Base-by-base conservation (phyloP, 192 early-diverging fungal species). In the Coemansia sp. region DNA sequence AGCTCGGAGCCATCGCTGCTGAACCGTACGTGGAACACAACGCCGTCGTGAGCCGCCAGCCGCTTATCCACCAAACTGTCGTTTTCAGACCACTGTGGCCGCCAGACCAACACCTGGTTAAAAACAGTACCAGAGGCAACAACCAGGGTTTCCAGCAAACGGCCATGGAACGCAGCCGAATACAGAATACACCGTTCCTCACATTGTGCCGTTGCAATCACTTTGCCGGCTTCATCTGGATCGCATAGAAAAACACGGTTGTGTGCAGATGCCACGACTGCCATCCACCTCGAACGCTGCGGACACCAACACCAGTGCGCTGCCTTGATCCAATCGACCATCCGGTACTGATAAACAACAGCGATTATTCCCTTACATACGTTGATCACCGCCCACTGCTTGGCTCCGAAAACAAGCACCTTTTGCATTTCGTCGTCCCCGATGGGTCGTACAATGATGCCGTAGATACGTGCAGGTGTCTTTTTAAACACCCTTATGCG, bases 41-140 rank as follows among this genome's bases (percentile, higher is more conserved):
- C 92, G 18, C 94, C 94, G 56, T 81, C 73, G 41, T 79, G 73
- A 28, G 70, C 78, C 0, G 9, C 17, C 28, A 72, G 66, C 32
- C 61, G 4, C 20, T 28, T 38, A 8, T 38, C 14, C 15, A 72
- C 38, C 2, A 15, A 4, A 14, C 41, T 28, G 35, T 67, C 65
- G 14, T 17, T 52, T 6, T 39, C 52, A 32, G 17, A 4, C n/a
- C 8, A 35, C 2, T 12, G 12, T 15, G 22, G 55, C 34, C 35
- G n/a, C 92, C 93, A 94, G 4, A 94, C 55, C 62, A 91, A 76
- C 0, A 93, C 88, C 51, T 95, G 85, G 78, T 92, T 93, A 73
- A 94, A 95, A 8, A 94, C 93, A 7, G 94, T 96, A 0, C 94
- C 94, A 1, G 88, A 88, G 0, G 90, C 91, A 9, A 94, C 76